Evolutionary conservation across 2,329 filamentous ascomycete genomes (phyloP).

Genomic region (Cercospora brassicicola): DNA sequence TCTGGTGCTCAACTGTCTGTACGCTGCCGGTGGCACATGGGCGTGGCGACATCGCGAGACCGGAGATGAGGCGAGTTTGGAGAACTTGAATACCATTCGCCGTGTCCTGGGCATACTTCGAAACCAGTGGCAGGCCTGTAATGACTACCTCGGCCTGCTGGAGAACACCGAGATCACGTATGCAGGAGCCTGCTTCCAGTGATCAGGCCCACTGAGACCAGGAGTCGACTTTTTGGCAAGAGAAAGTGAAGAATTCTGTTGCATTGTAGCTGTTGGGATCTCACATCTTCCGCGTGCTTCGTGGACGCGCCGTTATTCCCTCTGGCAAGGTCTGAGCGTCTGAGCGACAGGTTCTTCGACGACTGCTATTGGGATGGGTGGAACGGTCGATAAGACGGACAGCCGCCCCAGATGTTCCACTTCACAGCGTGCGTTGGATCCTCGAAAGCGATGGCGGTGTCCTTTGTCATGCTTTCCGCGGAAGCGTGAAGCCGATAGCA

Average conservation of each 20-base stretch:
- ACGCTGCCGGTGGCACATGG: constrained; percentile 23
- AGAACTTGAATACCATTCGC: constrained; percentile 15
- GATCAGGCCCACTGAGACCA: background rate
- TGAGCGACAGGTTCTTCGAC: background rate
- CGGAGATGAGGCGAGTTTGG: constrained; percentile 13
- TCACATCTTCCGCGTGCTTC: background rate
- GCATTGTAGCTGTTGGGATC: background rate
- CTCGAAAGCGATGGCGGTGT: background rate
- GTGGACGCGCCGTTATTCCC: background rate
- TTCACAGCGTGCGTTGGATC: background rate
- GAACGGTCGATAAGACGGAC: background rate
- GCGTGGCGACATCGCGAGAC: constrained; percentile 26
- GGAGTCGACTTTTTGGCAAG: background rate
- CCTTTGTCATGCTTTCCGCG: background rate
- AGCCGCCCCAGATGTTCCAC: background rate
- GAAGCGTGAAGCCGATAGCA: background rate
- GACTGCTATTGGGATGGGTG: background rate
- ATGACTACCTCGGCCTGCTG: constrained; percentile 12
- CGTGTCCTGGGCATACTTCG: background rate
- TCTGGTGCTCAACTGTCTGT: constrained; percentile 20
- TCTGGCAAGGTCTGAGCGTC: background rate
- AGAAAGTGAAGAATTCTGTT: background rate
- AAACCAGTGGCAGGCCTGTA: constrained; percentile 7
- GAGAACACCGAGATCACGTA: constrained; percentile 15
- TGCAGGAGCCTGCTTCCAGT: constrained; percentile 7